These are phyloP conservation scores for Smittium culicis DNA, from an alignment of 371 early-diverging fungal genomes.

Conservation along the genomic window DNA sequence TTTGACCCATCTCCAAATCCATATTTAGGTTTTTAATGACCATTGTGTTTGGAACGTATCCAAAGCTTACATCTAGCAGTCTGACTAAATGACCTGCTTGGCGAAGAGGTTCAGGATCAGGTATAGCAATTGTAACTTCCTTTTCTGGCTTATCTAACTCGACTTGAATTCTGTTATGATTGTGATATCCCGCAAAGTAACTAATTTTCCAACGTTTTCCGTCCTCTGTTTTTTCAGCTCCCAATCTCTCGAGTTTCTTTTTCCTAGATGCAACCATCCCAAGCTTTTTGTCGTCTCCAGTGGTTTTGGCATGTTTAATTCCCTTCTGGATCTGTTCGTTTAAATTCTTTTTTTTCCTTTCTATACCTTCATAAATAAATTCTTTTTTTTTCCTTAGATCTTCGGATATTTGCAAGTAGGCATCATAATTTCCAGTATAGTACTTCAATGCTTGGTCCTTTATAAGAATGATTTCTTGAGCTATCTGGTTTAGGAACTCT, in stretches of 20 bases:
- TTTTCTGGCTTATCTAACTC: constrained; percentile 47
- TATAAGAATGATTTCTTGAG: constrained; percentile 87
- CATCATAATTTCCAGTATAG: constrained; percentile 97
- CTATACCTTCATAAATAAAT: constrained; percentile 90
- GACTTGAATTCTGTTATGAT: constrained; percentile 32
- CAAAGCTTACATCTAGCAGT: constrained; percentile 75
- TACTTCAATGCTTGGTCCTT: constrained; percentile 72
- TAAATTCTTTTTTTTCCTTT: constrained; percentile 94
- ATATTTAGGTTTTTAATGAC: constrained; percentile 79
- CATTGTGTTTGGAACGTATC: constrained; percentile 56
- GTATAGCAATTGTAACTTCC: constrained; percentile 74
- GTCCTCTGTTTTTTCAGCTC: constrained; percentile 83
- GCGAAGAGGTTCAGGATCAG: constrained; percentile 69
- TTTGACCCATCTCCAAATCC: constrained; percentile 91
- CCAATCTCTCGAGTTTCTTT: constrained; percentile 98
- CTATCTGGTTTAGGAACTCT: constrained; percentile 94
- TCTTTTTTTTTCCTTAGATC: constrained; percentile 89
- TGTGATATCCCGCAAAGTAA: constrained; percentile 44
- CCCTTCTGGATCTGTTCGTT: constrained; percentile 94
- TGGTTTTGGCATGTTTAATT: constrained; percentile 54
- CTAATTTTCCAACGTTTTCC: constrained; percentile 59
- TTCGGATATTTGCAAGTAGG: constrained; percentile 81
- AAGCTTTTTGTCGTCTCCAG: constrained; percentile 96
- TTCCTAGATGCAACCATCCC: constrained; percentile 94
- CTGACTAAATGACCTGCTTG: constrained; percentile 81